Percentiles rank a stretch among this genome's conserved stretches.
phyloP scores from a whole-genome alignment of 345 rosid species.

The Acer yangbiense region DNA sequence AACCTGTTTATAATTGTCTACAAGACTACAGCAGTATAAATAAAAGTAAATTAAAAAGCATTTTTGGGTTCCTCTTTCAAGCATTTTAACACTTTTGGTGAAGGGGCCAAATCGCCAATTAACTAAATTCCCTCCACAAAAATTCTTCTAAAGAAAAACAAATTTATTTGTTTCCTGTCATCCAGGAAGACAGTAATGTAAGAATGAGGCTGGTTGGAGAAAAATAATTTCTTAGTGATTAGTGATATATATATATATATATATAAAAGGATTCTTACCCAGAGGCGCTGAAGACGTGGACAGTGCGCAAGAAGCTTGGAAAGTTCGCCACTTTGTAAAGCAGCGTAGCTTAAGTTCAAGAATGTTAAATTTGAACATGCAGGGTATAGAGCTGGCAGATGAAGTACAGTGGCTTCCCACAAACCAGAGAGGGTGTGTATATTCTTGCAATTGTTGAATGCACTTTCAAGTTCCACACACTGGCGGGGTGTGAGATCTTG shows the following conservation, averaged over 20 bases:
- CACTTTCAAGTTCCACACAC: slow-evolving; percentile 38
- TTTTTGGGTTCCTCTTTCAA: background rate
- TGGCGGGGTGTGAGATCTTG: slow-evolving; percentile 43
- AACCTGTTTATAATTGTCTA: background rate
- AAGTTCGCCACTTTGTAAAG: slow-evolving; percentile 53
- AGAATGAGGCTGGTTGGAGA: background rate
- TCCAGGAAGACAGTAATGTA: background rate
- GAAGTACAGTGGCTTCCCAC: slow-evolving; percentile 45
- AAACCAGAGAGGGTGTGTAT: slow-evolving; percentile 59
- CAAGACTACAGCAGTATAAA: background rate
- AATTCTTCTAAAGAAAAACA: background rate
- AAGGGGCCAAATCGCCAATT: background rate
- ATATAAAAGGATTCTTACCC: slow-evolving; percentile 42
- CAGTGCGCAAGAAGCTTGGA: slow-evolving; percentile 58
- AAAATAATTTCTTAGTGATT: background rate
- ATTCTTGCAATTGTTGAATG: slow-evolving; percentile 52
- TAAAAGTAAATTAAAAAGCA: background rate
- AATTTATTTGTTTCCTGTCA: background rate
- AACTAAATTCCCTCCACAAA: background rate
- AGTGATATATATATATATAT: background rate
- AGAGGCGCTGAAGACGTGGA: slow-evolving; percentile 55
- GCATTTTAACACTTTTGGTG: background rate
- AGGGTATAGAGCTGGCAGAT: slow-evolving; percentile 52
- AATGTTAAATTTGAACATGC: slow-evolving; percentile 53
- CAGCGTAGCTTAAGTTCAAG: slow-evolving; percentile 61